These are phyloP conservation scores for Dothideomycetidae sp. DNA, from an alignment of 2,329 filamentous ascomycete species.

Conservation along the genomic window DNA sequence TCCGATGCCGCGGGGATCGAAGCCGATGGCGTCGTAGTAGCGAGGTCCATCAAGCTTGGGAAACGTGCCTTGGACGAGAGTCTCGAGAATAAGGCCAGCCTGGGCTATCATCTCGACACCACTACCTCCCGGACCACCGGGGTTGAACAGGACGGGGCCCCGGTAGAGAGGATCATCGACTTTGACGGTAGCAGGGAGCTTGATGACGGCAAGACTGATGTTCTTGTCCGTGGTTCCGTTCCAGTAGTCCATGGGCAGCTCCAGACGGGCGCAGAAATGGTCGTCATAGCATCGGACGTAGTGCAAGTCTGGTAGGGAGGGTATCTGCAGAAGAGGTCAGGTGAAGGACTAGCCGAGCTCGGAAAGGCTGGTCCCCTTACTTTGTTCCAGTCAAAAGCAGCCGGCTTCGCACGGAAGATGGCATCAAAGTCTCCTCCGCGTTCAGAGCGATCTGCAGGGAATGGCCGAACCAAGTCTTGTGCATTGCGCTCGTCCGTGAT, in stretches of 20 bases:
- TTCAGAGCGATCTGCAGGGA: too few species aligned
- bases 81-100: slow-evolving; percentile 13
- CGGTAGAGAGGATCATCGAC: slow-evolving; percentile 28
- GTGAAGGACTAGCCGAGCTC: too few species aligned
- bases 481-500: too few species aligned
- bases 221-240: slow-evolving; percentile 21
- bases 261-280: slow-evolving; percentile 34
- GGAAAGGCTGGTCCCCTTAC: too few species aligned
- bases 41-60: slow-evolving; percentile 2
- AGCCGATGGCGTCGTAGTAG: slow-evolving; percentile 30
- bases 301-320: not conserved
- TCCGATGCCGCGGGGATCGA: slow-evolving; percentile 25
- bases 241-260: slow-evolving; percentile 34
- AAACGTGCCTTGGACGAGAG: slow-evolving; percentile 12
- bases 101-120: slow-evolving; percentile 22
- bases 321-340: not conserved
- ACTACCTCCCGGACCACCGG: slow-evolving; percentile 30
- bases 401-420: too few species aligned
- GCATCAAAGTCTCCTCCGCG: too few species aligned
- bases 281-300: slow-evolving; percentile 30
- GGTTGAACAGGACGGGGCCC: slow-evolving; percentile 30
- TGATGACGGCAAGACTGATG: slow-evolving; percentile 32
- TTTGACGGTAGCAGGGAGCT: slow-evolving; percentile 29
- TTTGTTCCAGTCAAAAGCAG: too few species aligned
- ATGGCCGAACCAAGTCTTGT: too few species aligned